These are phyloP conservation scores for Hypoxylon crocopeplum DNA, from an alignment of 495 filamentous ascomycete species.

Conservation along the genomic window DNA sequence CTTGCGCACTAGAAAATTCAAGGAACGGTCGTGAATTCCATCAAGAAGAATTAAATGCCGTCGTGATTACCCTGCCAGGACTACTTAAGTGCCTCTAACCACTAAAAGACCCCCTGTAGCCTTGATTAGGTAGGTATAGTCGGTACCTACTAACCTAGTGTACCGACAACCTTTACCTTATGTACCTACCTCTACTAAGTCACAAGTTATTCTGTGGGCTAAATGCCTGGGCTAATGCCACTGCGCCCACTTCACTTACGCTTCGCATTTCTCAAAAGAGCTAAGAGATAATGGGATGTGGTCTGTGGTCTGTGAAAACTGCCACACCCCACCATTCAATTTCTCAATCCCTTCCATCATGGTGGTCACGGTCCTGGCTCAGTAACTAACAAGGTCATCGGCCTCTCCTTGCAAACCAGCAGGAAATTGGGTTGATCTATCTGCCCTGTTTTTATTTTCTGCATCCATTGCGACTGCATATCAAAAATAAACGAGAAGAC, in stretches of 20 bases:
- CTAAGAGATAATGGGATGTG: no score
- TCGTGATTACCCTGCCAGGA: no score
- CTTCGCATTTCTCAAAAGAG: slow-evolving; percentile 29
- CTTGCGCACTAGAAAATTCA: not conserved
- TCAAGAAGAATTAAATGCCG: no score
- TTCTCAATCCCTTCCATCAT: slow-evolving; percentile 23
- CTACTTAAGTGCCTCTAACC: no score
- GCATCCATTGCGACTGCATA: slow-evolving; percentile 15
- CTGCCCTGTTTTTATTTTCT: slow-evolving; percentile 1
- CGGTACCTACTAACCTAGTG: no score
- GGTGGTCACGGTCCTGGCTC: slow-evolving; percentile 29
- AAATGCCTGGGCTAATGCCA: no score
- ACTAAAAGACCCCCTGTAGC: no score
- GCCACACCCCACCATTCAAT: slow-evolving; percentile 33
- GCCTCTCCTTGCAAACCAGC: slow-evolving; percentile 19
- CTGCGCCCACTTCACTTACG: slow-evolving; percentile 2
- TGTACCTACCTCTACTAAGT: not conserved
- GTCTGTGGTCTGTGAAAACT: no score
- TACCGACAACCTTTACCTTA: no score
- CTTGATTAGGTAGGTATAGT: slow-evolving; percentile 7
- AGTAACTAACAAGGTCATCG: slow-evolving; percentile 24
- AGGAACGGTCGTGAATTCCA: no score
- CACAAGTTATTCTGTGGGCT: no score
- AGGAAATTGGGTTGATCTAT: slow-evolving; percentile 13
- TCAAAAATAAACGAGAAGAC: not conserved